A percentile compares a stretch with the other conserved stretches of the same genome.
Evolutionary conservation across 2,329 filamentous ascomycete genomes (phyloP).

Genomic region (Pyrenophora teres): DNA sequence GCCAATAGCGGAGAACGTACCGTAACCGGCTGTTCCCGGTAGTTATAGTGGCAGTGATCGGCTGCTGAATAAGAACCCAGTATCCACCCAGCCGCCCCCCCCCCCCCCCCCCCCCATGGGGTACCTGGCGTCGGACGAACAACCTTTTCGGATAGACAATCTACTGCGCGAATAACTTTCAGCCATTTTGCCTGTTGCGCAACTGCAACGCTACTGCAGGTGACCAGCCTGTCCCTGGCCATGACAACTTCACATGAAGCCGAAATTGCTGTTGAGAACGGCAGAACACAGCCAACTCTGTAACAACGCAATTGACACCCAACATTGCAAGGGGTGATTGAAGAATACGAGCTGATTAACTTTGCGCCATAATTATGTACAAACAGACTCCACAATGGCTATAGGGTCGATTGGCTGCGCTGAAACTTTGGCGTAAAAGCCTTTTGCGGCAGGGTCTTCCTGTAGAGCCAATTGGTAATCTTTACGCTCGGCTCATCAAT

Average conservation of each 20-base stretch:
- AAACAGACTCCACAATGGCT: background rate
- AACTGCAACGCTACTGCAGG: slow-evolving; percentile 10
- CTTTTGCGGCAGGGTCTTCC: slow-evolving; percentile 43
- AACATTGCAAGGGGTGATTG: background rate
- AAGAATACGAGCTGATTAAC: background rate
- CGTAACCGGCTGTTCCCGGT: slow-evolving; percentile 2
- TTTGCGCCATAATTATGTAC: background rate
- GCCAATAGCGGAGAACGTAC: slow-evolving; percentile 4
- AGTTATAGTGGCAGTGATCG: slow-evolving; percentile 5
- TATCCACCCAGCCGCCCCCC: slow-evolving; percentile 9
- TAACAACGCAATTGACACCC: background rate
- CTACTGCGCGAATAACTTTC: slow-evolving; percentile 6
- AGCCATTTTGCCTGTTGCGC: background rate
- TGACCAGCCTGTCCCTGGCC: background rate
- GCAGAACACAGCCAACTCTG: background rate
- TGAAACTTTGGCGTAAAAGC: slow-evolving; percentile 8
- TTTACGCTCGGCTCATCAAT: slow-evolving; percentile 60
- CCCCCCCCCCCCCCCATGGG: slow-evolving; percentile 15
- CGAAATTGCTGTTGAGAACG: slow-evolving; percentile 5
- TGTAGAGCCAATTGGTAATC: slow-evolving; percentile 58
- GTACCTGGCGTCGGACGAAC: slow-evolving; percentile 17
- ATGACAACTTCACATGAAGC: slow-evolving; percentile 18
- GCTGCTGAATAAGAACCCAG: slow-evolving; percentile 4
- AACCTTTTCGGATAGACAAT: slow-evolving; percentile 21
- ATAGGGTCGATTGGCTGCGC: slow-evolving; percentile 8